Evolutionary conservation across 202 grass and related monocot genomes (phyloP).

Genomic region (Panicum virgatum): DNA sequence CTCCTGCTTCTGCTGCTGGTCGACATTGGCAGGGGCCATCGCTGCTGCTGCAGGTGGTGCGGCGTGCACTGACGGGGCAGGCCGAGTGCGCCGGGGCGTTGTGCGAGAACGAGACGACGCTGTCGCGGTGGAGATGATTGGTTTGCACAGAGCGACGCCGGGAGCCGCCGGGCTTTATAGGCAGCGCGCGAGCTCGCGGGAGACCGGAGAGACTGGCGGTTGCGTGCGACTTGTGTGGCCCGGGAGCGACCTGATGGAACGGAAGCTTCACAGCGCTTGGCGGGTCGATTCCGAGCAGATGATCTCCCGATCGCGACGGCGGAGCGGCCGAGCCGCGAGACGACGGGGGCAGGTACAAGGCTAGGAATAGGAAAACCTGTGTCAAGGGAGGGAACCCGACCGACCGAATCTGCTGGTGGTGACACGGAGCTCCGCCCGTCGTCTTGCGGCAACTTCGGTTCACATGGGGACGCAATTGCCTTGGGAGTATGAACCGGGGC

Average conservation of each 20-base stretch:
- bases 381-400: background rate
- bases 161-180: slow-evolving; percentile 17
- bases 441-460: no score
- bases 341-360: background rate
- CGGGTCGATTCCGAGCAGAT: background rate
- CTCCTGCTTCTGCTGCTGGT: slow-evolving; percentile 4
- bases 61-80: background rate
- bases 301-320: background rate
- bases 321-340: background rate
- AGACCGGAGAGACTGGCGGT: background rate
- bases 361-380: background rate
- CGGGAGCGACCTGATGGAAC: background rate
- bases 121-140: background rate
- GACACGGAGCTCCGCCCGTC: no score
- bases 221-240: background rate
- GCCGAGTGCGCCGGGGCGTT: background rate
- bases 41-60: background rate
- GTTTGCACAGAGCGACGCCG: background rate
- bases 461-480: no score
- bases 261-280: slow-evolving; percentile 11
- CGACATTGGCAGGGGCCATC: slow-evolving; percentile 13
- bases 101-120: background rate
- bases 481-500: no score
- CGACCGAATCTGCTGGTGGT: background rate
- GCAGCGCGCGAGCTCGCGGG: background rate